These are phyloP conservation scores for Trichoderma sp. DNA, from an alignment of 2,329 filamentous ascomycete genomes.

Conservation along the genomic window DNA sequence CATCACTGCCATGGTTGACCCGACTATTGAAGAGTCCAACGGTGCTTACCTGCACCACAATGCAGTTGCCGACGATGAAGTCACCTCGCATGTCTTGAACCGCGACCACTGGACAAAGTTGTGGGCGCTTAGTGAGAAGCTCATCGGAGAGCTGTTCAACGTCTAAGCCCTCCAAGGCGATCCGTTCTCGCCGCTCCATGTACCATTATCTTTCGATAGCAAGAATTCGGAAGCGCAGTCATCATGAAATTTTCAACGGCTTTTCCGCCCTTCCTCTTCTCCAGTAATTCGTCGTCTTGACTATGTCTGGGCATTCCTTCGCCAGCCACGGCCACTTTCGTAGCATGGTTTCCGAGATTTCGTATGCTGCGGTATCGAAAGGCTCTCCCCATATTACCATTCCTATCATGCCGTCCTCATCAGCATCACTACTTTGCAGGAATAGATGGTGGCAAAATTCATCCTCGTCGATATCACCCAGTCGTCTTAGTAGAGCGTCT, in stretches of 20 bases:
- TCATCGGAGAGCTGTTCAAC: constrained; percentile 21
- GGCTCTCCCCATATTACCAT: constrained; percentile 53
- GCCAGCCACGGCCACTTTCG: constrained; percentile 47
- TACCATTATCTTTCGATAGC: background rate
- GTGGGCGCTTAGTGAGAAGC: constrained; percentile 41
- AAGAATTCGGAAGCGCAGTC: background rate
- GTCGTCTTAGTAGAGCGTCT: constrained; percentile 3
- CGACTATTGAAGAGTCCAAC: constrained; percentile 20
- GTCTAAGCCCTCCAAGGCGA: background rate
- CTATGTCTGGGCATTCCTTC: constrained; percentile 28
- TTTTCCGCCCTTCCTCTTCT: background rate
- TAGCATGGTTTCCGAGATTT: constrained; percentile 46
- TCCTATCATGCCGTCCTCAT: constrained; percentile 22
- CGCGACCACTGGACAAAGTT: constrained; percentile 41
- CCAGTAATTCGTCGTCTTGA: constrained; percentile 20
- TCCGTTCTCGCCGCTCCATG: background rate
- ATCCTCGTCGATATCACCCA: constrained; percentile 25
- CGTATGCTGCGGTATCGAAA: constrained; percentile 48
- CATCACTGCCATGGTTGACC: constrained; percentile 27
- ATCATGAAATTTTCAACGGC: constrained; percentile 2
- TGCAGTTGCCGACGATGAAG: constrained; percentile 20
- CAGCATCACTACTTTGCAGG: background rate
- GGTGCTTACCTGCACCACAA: constrained; percentile 25
- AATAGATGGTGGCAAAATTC: constrained; percentile 27
- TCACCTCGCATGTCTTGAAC: constrained; percentile 34